Percentiles rank a stretch among this genome's conserved stretches.
phyloP scores from a whole-genome alignment of 257 asterid genomes.

The Jacaranda copaia region DNA sequence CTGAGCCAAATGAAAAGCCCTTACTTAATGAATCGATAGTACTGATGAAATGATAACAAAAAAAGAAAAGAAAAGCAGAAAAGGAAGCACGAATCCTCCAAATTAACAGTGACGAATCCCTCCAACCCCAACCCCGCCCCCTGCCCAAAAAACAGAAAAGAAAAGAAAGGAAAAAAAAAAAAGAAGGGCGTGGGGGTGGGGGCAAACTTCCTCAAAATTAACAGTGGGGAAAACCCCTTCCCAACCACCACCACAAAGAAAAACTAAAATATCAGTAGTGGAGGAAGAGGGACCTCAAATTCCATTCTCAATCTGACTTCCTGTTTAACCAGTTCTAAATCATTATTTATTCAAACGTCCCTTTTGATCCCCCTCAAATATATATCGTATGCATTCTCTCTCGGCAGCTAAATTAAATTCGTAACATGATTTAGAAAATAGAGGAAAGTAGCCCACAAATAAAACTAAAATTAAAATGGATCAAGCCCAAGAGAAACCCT shows the following conservation, averaged over 20 bases:
- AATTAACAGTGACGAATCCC: no score
- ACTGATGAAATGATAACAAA: not conserved
- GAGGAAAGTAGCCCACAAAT: not conserved
- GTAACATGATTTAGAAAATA: not conserved
- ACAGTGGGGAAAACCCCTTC: no score
- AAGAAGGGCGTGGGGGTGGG: no score
- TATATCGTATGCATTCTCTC: not conserved
- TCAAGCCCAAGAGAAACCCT: not conserved
- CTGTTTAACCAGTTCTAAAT: not conserved
- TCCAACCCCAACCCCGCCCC: no score
- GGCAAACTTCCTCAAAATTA: not conserved
- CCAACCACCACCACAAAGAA: not conserved
- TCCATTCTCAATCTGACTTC: not conserved
- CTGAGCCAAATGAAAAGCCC: not conserved
- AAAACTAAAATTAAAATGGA: not conserved
- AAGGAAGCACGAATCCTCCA: not conserved
- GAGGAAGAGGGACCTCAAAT: not conserved
- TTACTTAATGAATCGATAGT: slow-evolving; percentile 11
- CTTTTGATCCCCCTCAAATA: not conserved
- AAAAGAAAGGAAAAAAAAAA: no score
- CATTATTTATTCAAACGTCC: not conserved
- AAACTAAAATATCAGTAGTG: not conserved
- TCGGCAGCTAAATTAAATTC: not conserved
- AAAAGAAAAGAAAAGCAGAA: not conserved
- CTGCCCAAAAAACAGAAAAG: no score